These are phyloP conservation scores for Cytospora piceicola DNA, from an alignment of 2,329 filamentous ascomycete genomes.

Conservation along the genomic window DNA sequence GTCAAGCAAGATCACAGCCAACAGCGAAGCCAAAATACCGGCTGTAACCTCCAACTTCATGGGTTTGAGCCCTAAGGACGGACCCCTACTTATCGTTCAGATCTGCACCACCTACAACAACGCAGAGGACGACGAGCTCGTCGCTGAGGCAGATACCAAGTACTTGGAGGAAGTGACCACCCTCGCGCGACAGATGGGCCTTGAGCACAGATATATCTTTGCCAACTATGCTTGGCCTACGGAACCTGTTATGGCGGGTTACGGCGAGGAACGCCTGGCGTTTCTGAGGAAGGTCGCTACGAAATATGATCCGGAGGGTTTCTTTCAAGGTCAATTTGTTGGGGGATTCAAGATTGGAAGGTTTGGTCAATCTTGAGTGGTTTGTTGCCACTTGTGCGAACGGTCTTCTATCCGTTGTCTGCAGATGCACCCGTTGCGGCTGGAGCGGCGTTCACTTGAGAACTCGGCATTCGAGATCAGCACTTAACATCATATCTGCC, in stretches of 20 bases:
- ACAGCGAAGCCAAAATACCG: neutral
- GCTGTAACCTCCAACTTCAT: neutral
- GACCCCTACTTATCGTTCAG: neutral
- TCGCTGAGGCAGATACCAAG: neutral
- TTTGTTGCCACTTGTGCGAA: neutral
- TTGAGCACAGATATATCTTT: neutral
- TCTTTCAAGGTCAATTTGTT: constrained; percentile 44
- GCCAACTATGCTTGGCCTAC: neutral
- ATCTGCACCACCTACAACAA: neutral
- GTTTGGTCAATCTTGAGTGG: neutral
- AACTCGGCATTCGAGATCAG: neutral
- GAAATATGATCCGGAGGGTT: constrained; percentile 43
- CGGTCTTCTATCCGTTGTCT: neutral
- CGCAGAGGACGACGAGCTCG: neutral
- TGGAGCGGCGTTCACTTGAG: neutral
- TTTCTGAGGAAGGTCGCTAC: constrained; percentile 38
- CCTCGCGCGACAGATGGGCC: neutral
- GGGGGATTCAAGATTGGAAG: constrained; percentile 44
- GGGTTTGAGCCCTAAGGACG: neutral
- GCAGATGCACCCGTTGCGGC: neutral
- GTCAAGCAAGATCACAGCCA: neutral
- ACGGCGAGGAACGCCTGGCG: constrained; percentile 41
- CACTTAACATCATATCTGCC: neutral
- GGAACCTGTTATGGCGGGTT: constrained; percentile 31
- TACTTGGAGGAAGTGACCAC: neutral